These are phyloP conservation scores for Ephemerocybe angulata DNA, from an alignment of 768 basidiomycete genomes.

Conservation along the genomic window DNA sequence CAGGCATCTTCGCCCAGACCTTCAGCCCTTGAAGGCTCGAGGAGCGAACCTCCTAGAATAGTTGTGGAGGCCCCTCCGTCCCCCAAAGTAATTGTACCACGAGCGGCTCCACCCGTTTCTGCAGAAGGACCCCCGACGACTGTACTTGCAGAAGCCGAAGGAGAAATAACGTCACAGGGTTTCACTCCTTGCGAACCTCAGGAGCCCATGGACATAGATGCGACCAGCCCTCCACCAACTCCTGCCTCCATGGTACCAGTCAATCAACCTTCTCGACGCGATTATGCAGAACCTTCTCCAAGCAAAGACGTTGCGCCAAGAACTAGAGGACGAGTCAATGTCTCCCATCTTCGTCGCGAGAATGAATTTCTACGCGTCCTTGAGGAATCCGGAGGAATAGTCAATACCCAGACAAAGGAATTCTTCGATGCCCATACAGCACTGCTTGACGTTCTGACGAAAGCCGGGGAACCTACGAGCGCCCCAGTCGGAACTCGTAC, in stretches of 20 bases:
- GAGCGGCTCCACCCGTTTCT: no score
- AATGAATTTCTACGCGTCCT: conserved; percentile 72
- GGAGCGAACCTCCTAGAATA: no score
- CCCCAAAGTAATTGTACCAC: no score
- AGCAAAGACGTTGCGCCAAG: not conserved
- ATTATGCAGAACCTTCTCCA: not conserved
- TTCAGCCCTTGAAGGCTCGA: no score
- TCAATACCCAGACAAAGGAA: conserved; percentile 63
- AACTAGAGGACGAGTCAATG: conserved; percentile 48
- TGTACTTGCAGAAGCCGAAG: no score
- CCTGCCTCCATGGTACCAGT: no score
- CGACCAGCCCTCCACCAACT: not conserved
- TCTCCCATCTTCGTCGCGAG: conserved; percentile 76
- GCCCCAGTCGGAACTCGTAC: conserved; percentile 63
- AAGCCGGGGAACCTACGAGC: conserved; percentile 66
- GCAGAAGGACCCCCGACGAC: no score
- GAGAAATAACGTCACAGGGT: no score
- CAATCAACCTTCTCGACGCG: no score
- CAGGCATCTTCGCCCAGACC: not conserved
- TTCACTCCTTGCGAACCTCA: no score
- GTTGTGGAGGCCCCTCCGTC: no score
- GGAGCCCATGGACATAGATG: not conserved
- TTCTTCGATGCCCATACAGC: conserved; percentile 64
- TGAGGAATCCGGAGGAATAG: conserved; percentile 63
- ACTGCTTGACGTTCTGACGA: conserved; percentile 53